Percentiles rank a stretch among this genome's conserved stretches.
These are phyloP conservation scores for Myxozyma mucilagina DNA, from an alignment of 805 yeast species.

Conservation along the genomic window DNA sequence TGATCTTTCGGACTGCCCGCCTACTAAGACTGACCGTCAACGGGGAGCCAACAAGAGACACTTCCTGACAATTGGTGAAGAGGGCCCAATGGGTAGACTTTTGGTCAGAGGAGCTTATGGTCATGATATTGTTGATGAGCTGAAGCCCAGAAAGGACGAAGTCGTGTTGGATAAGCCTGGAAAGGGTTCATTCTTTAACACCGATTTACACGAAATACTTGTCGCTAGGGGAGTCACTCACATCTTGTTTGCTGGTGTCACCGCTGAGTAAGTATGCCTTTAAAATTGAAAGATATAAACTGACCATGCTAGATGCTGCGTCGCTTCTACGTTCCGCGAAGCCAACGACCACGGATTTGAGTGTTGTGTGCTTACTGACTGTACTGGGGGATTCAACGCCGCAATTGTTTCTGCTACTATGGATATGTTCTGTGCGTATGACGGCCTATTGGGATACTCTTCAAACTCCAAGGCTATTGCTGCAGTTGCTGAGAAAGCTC, in stretches of 20 bases:
- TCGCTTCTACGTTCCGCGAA: conserved; percentile 41
- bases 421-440: conserved; percentile 35
- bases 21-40: conserved; percentile 38
- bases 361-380: conserved; percentile 37
- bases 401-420: conserved; percentile 32
- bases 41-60: conserved; percentile 33
- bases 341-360: conserved; percentile 43
- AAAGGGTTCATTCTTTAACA: conserved; percentile 41
- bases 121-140: conserved; percentile 40
- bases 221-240: conserved; percentile 39
- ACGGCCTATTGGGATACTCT: conserved; percentile 36
- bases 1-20: conserved; percentile 39
- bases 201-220: conserved; percentile 38
- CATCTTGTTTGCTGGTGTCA: conserved; percentile 39
- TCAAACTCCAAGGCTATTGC: conserved; percentile 22
- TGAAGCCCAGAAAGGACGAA: conserved; percentile 37
- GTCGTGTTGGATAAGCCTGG: conserved; percentile 41
- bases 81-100: conserved; percentile 41
- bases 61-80: conserved; percentile 37
- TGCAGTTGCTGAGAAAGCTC: conserved; percentile 14
- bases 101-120: conserved; percentile 41
- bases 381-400: conserved; percentile 36
- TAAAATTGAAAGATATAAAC: not conserved
- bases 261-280: conserved; percentile 35
- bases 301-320: conserved; percentile 35